Base-by-base conservation (phyloP, 2,329 filamentous ascomycete genomes). In the Helotiales sp. region DNA sequence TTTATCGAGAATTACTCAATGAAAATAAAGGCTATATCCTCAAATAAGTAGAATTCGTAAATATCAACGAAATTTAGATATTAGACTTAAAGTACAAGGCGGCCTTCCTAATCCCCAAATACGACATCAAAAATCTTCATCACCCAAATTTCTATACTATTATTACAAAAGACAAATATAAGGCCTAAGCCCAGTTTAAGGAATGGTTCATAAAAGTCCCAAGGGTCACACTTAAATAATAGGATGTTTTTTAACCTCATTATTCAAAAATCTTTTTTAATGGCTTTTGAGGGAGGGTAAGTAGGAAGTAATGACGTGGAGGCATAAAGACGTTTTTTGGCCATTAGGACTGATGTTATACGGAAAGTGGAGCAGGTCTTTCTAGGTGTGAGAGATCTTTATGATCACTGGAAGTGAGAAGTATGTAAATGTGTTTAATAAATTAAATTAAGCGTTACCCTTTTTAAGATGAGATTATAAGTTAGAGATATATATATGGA, bases 11-110 rank as follows among this genome's bases (percentile, higher is more conserved):
- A 52, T 17, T 52, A 52, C 11, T 52, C 49, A 52, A 24, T 52
- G 49, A 52, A 17, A 15, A 52, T 13, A 52, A 52, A 28, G 24
- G 24, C 13, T 52, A 28, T 5, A 52, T 30, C 24, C 11, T 52
- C 24, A 52, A 30, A 52, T 30, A 15, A 52, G 30, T 52, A 52
- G 49, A 5, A 30, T 52, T 52, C 49, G 49, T 52, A 52, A 13
- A 52, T 52, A 52, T 52, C 49, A 52, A 52, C 24, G 24, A 52
- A 52, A 52, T 52, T 52, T 24, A 24, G 49, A 30, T 52, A 24
- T 15, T 52, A 15, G 49, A 52, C 49, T 28, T 52, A 5, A 30
- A 52, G 49, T 30, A 52, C 11, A 52, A 15, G 15, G 24, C 22
- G 49, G 24, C 24, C 24, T 7, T 24, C 49, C 49, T 52, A 13